phyloP scores from a whole-genome alignment of 139 green algal species.

The Mychonastes homosphaera region DNA sequence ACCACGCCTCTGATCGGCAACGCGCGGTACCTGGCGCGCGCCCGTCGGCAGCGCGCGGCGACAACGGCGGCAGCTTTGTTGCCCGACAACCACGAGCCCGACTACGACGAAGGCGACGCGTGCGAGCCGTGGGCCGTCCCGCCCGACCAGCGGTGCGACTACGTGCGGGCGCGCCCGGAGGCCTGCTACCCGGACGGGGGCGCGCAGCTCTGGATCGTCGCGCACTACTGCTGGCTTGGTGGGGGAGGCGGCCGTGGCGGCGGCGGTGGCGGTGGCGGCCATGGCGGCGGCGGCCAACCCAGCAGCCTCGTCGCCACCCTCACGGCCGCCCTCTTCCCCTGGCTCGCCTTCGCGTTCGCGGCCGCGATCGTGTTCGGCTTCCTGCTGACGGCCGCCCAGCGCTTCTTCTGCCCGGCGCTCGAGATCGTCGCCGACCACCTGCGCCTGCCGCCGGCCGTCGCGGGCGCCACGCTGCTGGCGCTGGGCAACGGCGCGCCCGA shows the following conservation, averaged over 20 bases:
- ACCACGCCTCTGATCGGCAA: background rate
- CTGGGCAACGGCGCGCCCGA: slow-evolving; percentile 60
- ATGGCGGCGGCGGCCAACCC: background rate
- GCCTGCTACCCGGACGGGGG: slow-evolving; percentile 16
- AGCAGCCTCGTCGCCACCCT: too few relatives aligned
- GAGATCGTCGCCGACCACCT: slow-evolving; percentile 43
- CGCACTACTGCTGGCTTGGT: slow-evolving; percentile 26
- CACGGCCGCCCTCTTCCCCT: background rate
- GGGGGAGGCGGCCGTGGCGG: too few relatives aligned
- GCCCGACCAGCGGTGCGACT: slow-evolving; percentile 20
- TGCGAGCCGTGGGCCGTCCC: slow-evolving; percentile 5
- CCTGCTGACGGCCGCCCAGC: slow-evolving; percentile 35
- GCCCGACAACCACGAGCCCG: too few relatives aligned
- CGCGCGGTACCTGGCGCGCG: background rate
- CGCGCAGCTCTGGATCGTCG: slow-evolving; percentile 18
- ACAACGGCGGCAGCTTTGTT: background rate
- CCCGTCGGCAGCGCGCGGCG: background rate
- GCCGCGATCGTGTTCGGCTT: slow-evolving; percentile 17
- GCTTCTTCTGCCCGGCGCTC: slow-evolving; percentile 52
- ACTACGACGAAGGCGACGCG: background rate
- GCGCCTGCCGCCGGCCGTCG: slow-evolving; percentile 36
- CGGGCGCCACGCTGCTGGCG: slow-evolving; percentile 49
- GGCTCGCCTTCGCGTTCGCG: background rate
- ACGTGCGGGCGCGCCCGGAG: slow-evolving; percentile 11
- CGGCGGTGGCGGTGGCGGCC: slow-evolving; percentile 24